These are phyloP conservation scores for Colletotrichum chlorophyti DNA, from an alignment of 2,329 filamentous ascomycete genomes.

Conservation along the genomic window DNA sequence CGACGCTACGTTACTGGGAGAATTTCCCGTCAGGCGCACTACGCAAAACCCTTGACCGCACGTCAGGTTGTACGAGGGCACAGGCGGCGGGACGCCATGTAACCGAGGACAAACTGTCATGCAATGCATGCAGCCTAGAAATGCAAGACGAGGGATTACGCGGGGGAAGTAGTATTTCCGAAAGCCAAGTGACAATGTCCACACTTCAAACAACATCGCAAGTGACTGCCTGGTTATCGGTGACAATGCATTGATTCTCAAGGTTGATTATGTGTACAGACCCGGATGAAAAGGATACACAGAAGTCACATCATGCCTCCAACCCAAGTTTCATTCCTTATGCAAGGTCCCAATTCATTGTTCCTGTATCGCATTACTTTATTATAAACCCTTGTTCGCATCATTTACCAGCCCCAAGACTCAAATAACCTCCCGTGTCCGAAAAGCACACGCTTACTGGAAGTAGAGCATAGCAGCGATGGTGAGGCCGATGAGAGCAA, in stretches of 20 bases:
- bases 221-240: no score
- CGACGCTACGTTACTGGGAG: no score
- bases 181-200: no score
- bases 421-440: neutral
- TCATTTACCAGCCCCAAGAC: slow-evolving; percentile 19
- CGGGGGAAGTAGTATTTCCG: no score
- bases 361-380: slow-evolving; percentile 27
- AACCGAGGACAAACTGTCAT: slow-evolving; percentile 3
- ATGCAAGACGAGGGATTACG: neutral
- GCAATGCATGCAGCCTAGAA: slow-evolving; percentile 7
- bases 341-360: slow-evolving; percentile 22
- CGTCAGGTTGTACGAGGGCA: neutral
- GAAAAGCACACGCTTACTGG: slow-evolving; percentile 39
- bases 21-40: no score
- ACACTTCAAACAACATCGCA: no score
- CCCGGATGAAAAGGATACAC: slow-evolving; percentile 1
- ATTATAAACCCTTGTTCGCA: slow-evolving; percentile 25
- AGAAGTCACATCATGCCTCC: slow-evolving; percentile 2
- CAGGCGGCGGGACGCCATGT: neutral
- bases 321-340: slow-evolving; percentile 13
- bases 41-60: no score
- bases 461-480: slow-evolving; percentile 49
- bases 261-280: slow-evolving; percentile 15
- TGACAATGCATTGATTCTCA: slow-evolving; percentile 7
- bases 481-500: slow-evolving; percentile 47